phyloP scores from a whole-genome alignment of 78 protist species.

The Thecamonas trahens region DNA sequence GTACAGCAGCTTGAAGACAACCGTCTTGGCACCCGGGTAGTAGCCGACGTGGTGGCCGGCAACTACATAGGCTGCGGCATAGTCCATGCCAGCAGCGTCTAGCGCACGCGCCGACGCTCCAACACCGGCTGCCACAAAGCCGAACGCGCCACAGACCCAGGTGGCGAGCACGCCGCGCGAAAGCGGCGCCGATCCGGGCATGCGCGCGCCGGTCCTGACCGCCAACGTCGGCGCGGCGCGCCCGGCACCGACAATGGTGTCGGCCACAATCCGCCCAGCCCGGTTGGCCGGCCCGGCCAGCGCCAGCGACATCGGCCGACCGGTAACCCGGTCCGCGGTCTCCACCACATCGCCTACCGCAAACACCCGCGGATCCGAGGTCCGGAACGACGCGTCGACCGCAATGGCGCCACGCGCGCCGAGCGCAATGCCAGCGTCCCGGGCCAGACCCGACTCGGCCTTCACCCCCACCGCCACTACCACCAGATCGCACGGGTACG shows the following conservation, averaged over 20 bases:
- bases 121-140: conserved; percentile 1
- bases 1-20: conserved; percentile 22
- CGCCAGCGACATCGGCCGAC: not conserved
- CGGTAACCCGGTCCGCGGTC: not conserved
- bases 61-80: not conserved
- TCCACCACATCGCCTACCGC: conserved; percentile 44
- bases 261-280: conserved; percentile 34
- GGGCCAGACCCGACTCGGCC: conserved; percentile 27
- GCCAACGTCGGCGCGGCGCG: too few species aligned
- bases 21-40: conserved; percentile 28
- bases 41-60: conserved; percentile 16
- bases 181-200: not conserved
- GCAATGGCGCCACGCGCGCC: conserved; percentile 11
- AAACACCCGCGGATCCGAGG: conserved; percentile 23
- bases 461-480: conserved; percentile 43
- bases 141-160: conserved; percentile 7
- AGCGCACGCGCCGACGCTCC: conserved; percentile 12
- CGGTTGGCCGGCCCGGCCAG: conserved; percentile 57
- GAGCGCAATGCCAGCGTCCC: conserved; percentile 28
- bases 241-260: conserved; percentile 9
- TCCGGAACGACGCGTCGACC: conserved; percentile 20
- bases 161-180: conserved; percentile 26
- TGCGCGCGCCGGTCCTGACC: not conserved
- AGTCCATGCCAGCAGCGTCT: not conserved
- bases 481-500: conserved; percentile 5